These are phyloP conservation scores for Penicillium sumatraense DNA, from an alignment of 2,329 filamentous ascomycete species.

Conservation along the genomic window DNA sequence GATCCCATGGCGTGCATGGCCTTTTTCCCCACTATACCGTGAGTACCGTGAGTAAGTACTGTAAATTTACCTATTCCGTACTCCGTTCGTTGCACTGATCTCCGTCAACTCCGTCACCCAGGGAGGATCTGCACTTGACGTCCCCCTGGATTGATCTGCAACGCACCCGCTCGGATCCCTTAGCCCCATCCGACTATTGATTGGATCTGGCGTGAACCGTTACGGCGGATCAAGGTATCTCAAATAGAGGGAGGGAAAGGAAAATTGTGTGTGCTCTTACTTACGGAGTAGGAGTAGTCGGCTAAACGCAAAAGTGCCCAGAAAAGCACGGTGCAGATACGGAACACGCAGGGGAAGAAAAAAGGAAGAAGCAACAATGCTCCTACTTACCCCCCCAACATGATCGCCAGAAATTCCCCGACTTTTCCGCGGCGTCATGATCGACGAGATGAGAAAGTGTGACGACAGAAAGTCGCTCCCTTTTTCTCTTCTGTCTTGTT, in stretches of 20 bases:
- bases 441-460: slow-evolving; percentile 12
- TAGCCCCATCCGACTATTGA: slow-evolving; percentile 28
- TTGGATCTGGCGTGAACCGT: slow-evolving; percentile 32
- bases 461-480: slow-evolving; percentile 10
- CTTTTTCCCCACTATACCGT: background rate
- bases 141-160: slow-evolving; percentile 29
- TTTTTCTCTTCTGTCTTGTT: background rate
- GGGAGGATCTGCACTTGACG: slow-evolving; percentile 24
- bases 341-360: slow-evolving; percentile 3
- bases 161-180: slow-evolving; percentile 25
- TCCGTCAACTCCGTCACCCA: slow-evolving; percentile 19
- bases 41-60: too few species aligned
- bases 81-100: slow-evolving; percentile 11
- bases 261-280: too few species aligned
- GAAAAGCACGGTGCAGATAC: slow-evolving; percentile 2
- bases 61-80: too few species aligned
- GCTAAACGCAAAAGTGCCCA: background rate
- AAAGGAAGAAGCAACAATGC: background rate
- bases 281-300: too few species aligned
- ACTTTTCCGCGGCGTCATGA: slow-evolving; percentile 9
- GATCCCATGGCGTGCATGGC: slow-evolving; percentile 20
- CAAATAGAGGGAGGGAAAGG: slow-evolving; percentile 36
- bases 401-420: slow-evolving; percentile 18
- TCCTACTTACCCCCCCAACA: background rate
- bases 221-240: slow-evolving; percentile 22